Evolutionary conservation across 2,329 filamentous ascomycete species (phyloP), one percentile per base, ranked within the genome.

Genomic region (Aspergillus piperis): DNA sequence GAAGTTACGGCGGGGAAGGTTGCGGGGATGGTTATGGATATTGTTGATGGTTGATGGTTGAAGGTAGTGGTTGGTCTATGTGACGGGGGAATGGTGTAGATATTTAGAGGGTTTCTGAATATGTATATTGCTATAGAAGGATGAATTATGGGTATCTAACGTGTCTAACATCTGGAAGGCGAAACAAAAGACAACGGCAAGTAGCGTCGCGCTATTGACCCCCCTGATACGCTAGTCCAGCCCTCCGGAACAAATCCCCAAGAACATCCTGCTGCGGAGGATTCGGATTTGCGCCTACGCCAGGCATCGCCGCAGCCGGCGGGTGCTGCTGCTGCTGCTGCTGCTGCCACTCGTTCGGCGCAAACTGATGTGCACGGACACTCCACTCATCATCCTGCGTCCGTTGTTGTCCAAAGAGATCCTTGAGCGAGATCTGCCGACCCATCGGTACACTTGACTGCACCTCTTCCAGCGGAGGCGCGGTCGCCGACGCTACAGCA

Each of bases 341-440:
- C 41, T 67, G 65, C 60, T 66, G 71, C 54, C 63, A 58, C 38
- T 66, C 64, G 11, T 32, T 57, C 11, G 66, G 67, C 6, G 44
- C 63, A 8, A 74, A 59, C 61, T 76, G 75, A 68, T 84, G 82
- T 49, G 77, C 76, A 52, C 79, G 77, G 13, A 83, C 75, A 67
- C 79, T 83, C 75, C 80, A 83, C 10, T 70, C 81, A 56, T 82
- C 78, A 64, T 84, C 83, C 54, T 81, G 77, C 27, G 78, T 78
- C 49, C 81, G 77, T 65, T 85, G 82, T 67, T 84, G 81, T 5
- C 82, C 82, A 66, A 86, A 85, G 2, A 85, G 70, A 63, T 85
- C 81, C 58, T 82, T 78, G 8, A 85, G 71, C 15, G 79, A 83
- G 23, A 84, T 73, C 69, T 82, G 82, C 48, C 81, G 79, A n/a